A percentile compares a stretch with the other conserved stretches of the same genome.
phyloP scores from a whole-genome alignment of 352 stramenopile species.

The Blastocystis sp. region DNA sequence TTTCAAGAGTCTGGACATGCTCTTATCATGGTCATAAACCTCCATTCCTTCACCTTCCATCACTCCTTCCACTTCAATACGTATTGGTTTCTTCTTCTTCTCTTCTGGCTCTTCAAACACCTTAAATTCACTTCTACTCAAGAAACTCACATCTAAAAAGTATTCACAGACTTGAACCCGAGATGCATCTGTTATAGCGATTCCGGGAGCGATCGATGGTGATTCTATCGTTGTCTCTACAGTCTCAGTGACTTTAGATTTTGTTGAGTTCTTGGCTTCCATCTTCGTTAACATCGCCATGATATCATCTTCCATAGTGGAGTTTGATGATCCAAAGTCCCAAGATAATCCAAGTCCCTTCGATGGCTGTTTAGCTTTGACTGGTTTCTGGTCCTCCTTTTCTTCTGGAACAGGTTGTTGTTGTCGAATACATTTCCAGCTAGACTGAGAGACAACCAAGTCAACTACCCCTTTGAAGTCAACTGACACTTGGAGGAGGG shows the following conservation, averaged over 20 bases:
- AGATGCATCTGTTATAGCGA: not conserved
- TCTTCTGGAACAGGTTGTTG: slow-evolving; percentile 6
- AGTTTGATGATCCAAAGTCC: not conserved
- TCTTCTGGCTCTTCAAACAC: slow-evolving; percentile 21
- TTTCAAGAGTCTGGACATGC: slow-evolving; percentile 31
- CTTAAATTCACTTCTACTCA: not conserved
- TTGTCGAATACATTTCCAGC: slow-evolving; percentile 35
- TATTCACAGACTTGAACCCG: not conserved
- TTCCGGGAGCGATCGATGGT: not conserved
- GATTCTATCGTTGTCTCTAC: not conserved
- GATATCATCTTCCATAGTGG: not conserved
- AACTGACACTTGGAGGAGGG: slow-evolving; percentile 7
- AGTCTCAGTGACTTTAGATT: not conserved
- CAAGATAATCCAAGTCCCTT: slow-evolving; percentile 7
- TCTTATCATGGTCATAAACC: slow-evolving; percentile 35
- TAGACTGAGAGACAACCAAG: not conserved
- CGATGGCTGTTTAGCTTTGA: not conserved
- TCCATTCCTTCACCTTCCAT: slow-evolving; percentile 16
- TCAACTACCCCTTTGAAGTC: not conserved
- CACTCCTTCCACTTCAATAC: not conserved
- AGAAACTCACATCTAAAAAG: slow-evolving; percentile 12
- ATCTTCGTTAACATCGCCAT: slow-evolving; percentile 20
- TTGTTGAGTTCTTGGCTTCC: slow-evolving; percentile 2
- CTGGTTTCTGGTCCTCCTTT: not conserved
- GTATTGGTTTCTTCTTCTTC: slow-evolving; percentile 10